These are phyloP conservation scores for Gryganskiella cystojenkinii DNA, from an alignment of 192 early-diverging fungal genomes.

Conservation along the genomic window DNA sequence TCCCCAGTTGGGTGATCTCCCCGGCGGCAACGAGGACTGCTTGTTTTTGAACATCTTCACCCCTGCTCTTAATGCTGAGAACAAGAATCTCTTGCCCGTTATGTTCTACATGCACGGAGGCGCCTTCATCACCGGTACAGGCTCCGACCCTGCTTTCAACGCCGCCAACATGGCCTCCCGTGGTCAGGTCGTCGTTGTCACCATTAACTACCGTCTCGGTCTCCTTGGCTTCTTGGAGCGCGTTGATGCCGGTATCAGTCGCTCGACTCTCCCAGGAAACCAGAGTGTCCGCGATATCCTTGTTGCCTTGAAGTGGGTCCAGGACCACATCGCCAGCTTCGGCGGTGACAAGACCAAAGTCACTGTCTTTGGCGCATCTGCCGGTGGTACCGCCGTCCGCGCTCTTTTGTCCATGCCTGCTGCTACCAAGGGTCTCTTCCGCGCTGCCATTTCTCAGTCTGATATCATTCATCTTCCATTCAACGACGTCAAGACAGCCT, in stretches of 20 bases:
- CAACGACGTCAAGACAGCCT: constrained; percentile 12
- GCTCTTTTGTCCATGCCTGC: constrained; percentile 19
- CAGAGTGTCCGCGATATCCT: constrained; percentile 21
- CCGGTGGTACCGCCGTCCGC: constrained; percentile 14
- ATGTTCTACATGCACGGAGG: too few species aligned
- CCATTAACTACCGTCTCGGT: too few species aligned
- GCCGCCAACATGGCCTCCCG: too few species aligned
- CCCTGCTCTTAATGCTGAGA: constrained; percentile 28
- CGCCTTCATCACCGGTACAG: too few species aligned
- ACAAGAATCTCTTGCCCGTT: constrained; percentile 30
- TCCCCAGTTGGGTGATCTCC: constrained; percentile 39
- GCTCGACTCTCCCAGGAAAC: constrained; percentile 13
- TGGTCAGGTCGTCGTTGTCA: too few species aligned
- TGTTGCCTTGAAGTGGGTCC: constrained; percentile 16
- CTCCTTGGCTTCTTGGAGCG: too few species aligned
- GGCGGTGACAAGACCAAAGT: constrained; percentile 16
- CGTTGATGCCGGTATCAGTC: constrained; percentile 10
- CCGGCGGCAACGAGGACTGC: constrained; percentile 48
- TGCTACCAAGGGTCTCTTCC: constrained; percentile 22
- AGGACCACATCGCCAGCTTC: constrained; percentile 16
- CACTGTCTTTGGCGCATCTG: constrained; percentile 15
- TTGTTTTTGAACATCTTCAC: constrained; percentile 54
- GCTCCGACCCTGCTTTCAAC: too few species aligned
- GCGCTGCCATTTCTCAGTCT: constrained; percentile 9
- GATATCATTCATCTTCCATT: constrained; percentile 11